These are phyloP conservation scores for Debaryomyces castellii DNA, from an alignment of 805 yeast genomes.

Conservation along the genomic window DNA sequence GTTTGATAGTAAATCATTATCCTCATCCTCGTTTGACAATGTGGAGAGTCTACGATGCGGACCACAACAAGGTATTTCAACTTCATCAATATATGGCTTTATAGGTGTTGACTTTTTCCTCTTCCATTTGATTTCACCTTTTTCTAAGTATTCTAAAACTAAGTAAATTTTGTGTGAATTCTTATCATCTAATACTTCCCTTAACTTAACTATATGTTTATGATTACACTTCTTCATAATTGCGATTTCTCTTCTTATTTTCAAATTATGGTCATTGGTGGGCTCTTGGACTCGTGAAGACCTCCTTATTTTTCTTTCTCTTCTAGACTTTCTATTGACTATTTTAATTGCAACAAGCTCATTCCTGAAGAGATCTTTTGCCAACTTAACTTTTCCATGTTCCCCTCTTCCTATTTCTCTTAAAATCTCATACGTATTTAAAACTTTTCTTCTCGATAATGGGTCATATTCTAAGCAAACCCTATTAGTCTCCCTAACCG, in stretches of 20 bases:
- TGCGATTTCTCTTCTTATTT: slow-evolving; percentile 42
- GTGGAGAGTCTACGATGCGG: slow-evolving; percentile 3
- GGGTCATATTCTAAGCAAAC: slow-evolving; percentile 90
- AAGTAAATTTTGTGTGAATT: slow-evolving; percentile 82
- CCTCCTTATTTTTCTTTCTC: slow-evolving; percentile 30
- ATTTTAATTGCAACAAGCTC: slow-evolving; percentile 90
- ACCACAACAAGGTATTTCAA: slow-evolving; percentile 44
- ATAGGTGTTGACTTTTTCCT: slow-evolving; percentile 12
- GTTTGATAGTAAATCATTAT: slow-evolving; percentile 22
- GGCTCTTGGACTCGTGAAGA: slow-evolving; percentile 13
- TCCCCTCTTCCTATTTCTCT: slow-evolving; percentile 93
- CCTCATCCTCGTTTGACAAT: slow-evolving; percentile 16
- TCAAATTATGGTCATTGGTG: slow-evolving; percentile 31
- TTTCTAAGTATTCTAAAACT: slow-evolving; percentile 84
- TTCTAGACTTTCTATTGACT: slow-evolving; percentile 64
- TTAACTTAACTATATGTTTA: slow-evolving; percentile 39
- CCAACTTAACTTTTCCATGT: slow-evolving; percentile 96
- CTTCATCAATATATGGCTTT: slow-evolving; percentile 15
- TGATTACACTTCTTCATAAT: slow-evolving; percentile 49
- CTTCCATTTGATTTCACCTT: slow-evolving; percentile 89
- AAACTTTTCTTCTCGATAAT: slow-evolving; percentile 69
- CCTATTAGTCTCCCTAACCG: slow-evolving; percentile 79
- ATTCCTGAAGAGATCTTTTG: slow-evolving; percentile 62
- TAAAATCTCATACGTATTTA: slow-evolving; percentile 87
- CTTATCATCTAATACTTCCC: slow-evolving; percentile 80